Base-by-base conservation (phyloP, 352 stramenopile species). In the Globisporangium rhizosaccharum region DNA sequence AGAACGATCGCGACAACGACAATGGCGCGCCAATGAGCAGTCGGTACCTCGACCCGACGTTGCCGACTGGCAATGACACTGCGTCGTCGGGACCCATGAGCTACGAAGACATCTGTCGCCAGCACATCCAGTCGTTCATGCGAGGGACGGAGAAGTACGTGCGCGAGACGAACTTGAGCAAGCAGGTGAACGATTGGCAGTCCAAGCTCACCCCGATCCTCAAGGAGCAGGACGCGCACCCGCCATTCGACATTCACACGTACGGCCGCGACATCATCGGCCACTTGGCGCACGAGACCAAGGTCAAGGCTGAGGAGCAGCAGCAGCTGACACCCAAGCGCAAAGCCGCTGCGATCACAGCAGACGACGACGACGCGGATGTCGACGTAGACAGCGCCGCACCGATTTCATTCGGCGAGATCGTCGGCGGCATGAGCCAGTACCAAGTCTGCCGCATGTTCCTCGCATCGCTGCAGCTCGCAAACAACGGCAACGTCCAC, bases 401-500 rank as follows among this genome's bases (percentile, higher is more conserved):
- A 3, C 41, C 51, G 10, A 67, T 91, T 39, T 57, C 73, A 25
- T 93, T 93, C 59, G 73, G 73, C 26, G 67, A 70, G 7, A 63
- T 93, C 59, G 80, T 87, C 37, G 59, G 63, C 25, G 78, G 79
- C 23, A 76, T 81, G 51, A 74, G 62, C 46, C 69, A 72, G 54
- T 93, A 79, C 51, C 77, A 97, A 56, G 87, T 97, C 2, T 95
- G 85, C 64, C 89, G 90, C 1, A 75, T 94, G 62, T 97, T 97
- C 63, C 72, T 97, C 46, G 88, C 90, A 17, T 96, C 86, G 12
- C 66, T 97, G 50, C 90, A 97, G 74, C 81, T 97, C 20, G 88
- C 89, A 18, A 97, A 96, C 69, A 95, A 75, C 50, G 89, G 89
- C 8, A 96, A 95, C 63, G 82, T 97, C 23, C 70, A 80, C 44